A percentile compares a stretch with the other conserved stretches of the same genome.
Evolutionary conservation across 2,329 filamentous ascomycete species (phyloP).

Genomic region (Sclerotinia borealis): DNA sequence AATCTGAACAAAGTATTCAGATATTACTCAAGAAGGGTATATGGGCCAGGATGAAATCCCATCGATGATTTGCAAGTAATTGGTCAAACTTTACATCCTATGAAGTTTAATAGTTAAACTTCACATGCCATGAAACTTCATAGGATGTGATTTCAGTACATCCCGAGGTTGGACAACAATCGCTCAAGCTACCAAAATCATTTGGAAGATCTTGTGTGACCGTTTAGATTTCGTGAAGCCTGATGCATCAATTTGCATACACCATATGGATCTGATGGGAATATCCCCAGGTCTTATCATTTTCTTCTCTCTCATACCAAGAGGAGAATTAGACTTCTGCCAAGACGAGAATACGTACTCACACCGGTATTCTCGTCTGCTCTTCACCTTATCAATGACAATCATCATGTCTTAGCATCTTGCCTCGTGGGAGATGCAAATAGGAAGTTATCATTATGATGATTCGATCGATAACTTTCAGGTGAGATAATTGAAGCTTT

Average conservation of each 20-base stretch:
- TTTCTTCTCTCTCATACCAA: background rate
- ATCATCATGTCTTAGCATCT: background rate
- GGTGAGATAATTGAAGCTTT: background rate
- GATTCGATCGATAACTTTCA: background rate
- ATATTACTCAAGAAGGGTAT: background rate
- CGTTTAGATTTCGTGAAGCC: background rate
- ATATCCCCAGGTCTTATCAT: background rate
- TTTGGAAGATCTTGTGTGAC: background rate
- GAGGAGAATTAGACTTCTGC: background rate
- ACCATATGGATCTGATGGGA: background rate
- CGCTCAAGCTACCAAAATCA: too few relatives aligned
- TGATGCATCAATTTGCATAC: background rate
- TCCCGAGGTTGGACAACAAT: background rate
- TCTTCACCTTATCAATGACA: too few relatives aligned
- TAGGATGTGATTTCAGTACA: background rate
- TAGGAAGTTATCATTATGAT: background rate
- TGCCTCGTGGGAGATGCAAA: background rate
- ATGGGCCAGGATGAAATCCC: too few relatives aligned
- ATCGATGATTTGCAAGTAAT: too few relatives aligned
- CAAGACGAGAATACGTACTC: conserved; percentile 3
- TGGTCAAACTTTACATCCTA: too few relatives aligned
- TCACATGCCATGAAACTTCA: background rate
- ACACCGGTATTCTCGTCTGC: background rate
- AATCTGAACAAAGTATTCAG: background rate
- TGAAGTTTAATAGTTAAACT: background rate